These are phyloP conservation scores for Pulveroboletus sp. DNA, from an alignment of 768 basidiomycete genomes.

Conservation along the genomic window DNA sequence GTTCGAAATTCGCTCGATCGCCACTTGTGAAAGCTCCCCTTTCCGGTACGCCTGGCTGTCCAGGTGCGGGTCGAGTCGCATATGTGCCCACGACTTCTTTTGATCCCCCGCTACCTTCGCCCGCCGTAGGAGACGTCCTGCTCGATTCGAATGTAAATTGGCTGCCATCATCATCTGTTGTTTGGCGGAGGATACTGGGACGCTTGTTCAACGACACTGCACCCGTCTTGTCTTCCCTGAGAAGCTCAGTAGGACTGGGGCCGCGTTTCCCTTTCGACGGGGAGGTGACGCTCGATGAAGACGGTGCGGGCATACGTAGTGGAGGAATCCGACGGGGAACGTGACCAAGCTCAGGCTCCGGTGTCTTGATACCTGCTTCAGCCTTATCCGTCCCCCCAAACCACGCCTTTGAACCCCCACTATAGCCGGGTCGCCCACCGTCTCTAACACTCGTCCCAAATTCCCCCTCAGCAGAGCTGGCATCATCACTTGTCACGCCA, in stretches of 20 bases:
- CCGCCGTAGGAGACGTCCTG: conserved; percentile 3
- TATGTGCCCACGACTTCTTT: conserved; percentile 1
- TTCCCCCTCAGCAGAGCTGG: conserved; percentile 12
- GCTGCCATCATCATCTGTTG: conserved; percentile 7
- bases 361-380: not conserved
- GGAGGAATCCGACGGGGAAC: conserved; percentile 6
- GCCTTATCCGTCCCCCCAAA: not conserved
- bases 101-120: conserved; percentile 10
- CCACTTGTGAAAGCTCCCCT: conserved; percentile 11
- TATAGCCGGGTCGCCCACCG: conserved; percentile 16
- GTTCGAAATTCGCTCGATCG: conserved; percentile 4
- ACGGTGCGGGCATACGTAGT: conserved; percentile 9
- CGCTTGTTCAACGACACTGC: conserved; percentile 58
- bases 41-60: conserved; percentile 9
- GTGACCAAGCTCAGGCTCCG: not conserved
- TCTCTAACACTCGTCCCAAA: conserved; percentile 3
- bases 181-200: conserved; percentile 60
- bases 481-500: conserved; percentile 20
- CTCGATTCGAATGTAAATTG: conserved; percentile 12
- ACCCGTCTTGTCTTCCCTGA: conserved; percentile 58
- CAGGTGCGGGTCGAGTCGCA: conserved; percentile 1
- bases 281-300: conserved; percentile 22
- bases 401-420: conserved; percentile 10
- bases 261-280: conserved; percentile 58
- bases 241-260: conserved; percentile 69